Evolutionary conservation across 495 filamentous ascomycete genomes (phyloP).

Genomic region (Neurospora tetraspora): DNA sequence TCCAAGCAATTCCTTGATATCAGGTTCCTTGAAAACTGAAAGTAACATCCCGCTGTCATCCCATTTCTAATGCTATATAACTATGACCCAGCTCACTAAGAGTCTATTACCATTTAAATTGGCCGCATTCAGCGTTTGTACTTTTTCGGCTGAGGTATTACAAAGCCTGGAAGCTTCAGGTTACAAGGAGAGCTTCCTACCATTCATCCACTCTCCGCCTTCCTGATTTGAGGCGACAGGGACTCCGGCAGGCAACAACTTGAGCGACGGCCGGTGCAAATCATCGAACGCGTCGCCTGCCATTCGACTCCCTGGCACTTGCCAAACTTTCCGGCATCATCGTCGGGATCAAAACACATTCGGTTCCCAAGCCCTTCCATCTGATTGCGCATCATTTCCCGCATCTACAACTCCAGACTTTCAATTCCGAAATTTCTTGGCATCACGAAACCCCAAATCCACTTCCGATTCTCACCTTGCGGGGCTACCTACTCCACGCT

Average conservation of each 20-base stretch:
- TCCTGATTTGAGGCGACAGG: not conserved
- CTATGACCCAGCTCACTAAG: not conserved
- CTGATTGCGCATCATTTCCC: not conserved
- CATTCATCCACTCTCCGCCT: not conserved
- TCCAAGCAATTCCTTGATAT: not conserved
- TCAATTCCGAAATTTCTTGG: constrained; percentile 2
- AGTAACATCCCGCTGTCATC: not conserved
- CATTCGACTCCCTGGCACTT: not conserved
- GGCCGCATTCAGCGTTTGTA: not conserved
- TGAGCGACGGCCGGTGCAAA: not conserved
- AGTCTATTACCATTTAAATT: not conserved
- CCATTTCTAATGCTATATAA: not conserved
- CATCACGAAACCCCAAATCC: not conserved
- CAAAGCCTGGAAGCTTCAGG: not conserved
- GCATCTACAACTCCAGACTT: not conserved
- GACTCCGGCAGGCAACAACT: not conserved
- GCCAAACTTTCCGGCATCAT: not conserved
- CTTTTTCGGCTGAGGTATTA: too few relatives aligned
- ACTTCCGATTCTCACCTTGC: not conserved
- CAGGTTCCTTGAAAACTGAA: not conserved
- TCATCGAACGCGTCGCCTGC: not conserved
- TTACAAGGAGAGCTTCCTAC: not conserved
- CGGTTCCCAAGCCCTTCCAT: not conserved
- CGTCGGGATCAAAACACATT: not conserved
- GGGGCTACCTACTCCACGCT: not conserved